phyloP scores from a whole-genome alignment of 139 green algal genomes.

The Zygnema circumcarinatum region DNA sequence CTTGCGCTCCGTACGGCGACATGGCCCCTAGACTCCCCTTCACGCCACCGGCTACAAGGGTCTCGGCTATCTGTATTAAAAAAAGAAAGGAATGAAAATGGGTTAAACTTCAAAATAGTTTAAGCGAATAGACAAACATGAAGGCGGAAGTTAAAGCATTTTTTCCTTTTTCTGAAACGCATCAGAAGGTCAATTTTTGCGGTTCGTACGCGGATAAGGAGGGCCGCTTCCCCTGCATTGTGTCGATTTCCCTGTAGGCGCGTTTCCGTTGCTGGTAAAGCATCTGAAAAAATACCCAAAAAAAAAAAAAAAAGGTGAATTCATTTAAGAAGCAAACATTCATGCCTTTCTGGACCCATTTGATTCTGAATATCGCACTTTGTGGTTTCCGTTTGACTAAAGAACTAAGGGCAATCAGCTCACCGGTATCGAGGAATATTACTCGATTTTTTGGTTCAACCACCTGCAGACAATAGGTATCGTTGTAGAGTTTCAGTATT shows the following conservation, averaged over 20 bases:
- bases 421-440: slow-evolving; percentile 85
- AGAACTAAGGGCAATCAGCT: background rate
- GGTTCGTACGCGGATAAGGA: slow-evolving; percentile 62
- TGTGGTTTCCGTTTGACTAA: background rate
- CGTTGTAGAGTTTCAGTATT: too few relatives aligned
- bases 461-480: slow-evolving; percentile 44
- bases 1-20: slow-evolving; percentile 85
- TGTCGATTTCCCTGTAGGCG: background rate
- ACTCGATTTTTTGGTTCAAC: slow-evolving; percentile 71
- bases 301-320: background rate
- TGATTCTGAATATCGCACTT: background rate
- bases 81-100: background rate
- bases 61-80: slow-evolving; percentile 13
- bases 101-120: slow-evolving; percentile 11
- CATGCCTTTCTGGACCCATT: background rate
- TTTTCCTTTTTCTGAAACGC: background rate
- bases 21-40: slow-evolving; percentile 74
- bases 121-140: background rate
- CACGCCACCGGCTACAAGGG: background rate
- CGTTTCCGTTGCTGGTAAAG: background rate
- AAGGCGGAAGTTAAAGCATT: background rate
- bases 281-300: background rate
- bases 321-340: background rate
- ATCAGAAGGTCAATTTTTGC: background rate
- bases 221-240: background rate